These are phyloP conservation scores for Trichoderma semiorbis DNA, from an alignment of 2,329 filamentous ascomycete genomes.

Conservation along the genomic window DNA sequence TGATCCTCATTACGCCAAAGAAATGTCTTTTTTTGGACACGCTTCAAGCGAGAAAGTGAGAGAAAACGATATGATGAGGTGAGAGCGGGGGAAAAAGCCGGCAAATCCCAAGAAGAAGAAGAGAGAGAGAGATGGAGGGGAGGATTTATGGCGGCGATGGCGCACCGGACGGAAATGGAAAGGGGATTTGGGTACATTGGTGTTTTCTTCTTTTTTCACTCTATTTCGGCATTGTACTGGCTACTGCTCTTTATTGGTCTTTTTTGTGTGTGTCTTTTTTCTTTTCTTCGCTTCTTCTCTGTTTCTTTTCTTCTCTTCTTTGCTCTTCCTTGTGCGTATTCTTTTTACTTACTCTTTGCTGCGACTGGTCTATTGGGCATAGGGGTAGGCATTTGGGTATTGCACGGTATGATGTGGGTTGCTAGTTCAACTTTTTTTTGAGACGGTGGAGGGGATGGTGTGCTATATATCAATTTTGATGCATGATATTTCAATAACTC, in stretches of 20 bases:
- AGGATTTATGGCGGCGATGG: constrained; percentile 2
- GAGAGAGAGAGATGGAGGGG: neutral
- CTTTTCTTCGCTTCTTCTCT: constrained; percentile 12
- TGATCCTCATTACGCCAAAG: neutral
- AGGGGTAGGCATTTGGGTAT: constrained; percentile 20
- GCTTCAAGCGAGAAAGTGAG: neutral
- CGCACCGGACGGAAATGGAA: constrained; percentile 17
- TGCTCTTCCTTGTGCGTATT: neutral
- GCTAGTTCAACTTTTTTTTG: neutral
- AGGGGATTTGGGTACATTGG: constrained; percentile 4
- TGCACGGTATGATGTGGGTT: neutral
- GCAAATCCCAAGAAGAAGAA: neutral
- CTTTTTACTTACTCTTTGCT: constrained; percentile 10
- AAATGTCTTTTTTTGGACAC: neutral
- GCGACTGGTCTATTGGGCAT: constrained; percentile 2
- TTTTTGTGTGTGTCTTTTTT: neutral
- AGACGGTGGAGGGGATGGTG: neutral
- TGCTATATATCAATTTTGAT: neutral
- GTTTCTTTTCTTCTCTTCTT: neutral
- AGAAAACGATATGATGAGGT: neutral
- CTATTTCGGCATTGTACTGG: constrained; percentile 15
- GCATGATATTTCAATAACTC: neutral
- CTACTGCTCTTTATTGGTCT: constrained; percentile 5
- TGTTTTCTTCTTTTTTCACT: neutral
- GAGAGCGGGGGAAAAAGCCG: neutral